Base-by-base conservation (phyloP, 1,139 yeast species). In the Sugiyamaella neomexicana region DNA sequence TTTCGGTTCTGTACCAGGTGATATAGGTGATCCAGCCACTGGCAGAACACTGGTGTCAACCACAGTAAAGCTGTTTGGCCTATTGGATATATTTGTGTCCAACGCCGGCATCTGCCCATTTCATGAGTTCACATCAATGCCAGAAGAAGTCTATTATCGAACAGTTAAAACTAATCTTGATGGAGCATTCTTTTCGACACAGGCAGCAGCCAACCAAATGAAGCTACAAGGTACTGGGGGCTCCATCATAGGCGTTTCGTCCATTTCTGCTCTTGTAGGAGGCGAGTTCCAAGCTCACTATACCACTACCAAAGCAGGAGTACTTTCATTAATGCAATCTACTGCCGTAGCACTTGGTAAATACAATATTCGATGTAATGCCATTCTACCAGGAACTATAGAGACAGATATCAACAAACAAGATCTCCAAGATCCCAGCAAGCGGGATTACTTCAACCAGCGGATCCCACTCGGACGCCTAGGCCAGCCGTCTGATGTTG, bases 301-400 rank as follows among this genome's bases (percentile, higher is more conserved):
- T 60, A 74, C 78, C 8, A 77, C 80, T n/a, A 74, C 80, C 6
- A 76, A 76, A 58, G 79, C 78, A 2, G 80, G 78, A n/a, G 69
- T 76, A 39, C 64, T 75, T 49, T 74, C 78, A 9, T 64, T 76
- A 56, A 76, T 75, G 69, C 79, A 76, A 58, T 72, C 77, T 4
- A 69, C 72, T 29, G 80, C 80, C 1, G 71, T 73, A 51, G 77
- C 78, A 1, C 66, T 75, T 34, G 80, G 80, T 0, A 67, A 71
- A 15, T 58, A 58, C 44, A 57, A 57, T n/a, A 60, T 62, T 38
- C 48, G 65, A 38, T 62, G 63, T 55, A 76, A 76, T 62, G 77
- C 79, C 7, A 59, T 76, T 12, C 64, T 75, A 31, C 80, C 80
- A 5, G 80, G 80, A 1, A 75, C 79, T 1, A 75, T 75, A 48